Evolutionary conservation across 306 rosid genomes (phyloP), one percentile per base, ranked within the genome.

Genomic region (Glycyrrhiza uralensis): DNA sequence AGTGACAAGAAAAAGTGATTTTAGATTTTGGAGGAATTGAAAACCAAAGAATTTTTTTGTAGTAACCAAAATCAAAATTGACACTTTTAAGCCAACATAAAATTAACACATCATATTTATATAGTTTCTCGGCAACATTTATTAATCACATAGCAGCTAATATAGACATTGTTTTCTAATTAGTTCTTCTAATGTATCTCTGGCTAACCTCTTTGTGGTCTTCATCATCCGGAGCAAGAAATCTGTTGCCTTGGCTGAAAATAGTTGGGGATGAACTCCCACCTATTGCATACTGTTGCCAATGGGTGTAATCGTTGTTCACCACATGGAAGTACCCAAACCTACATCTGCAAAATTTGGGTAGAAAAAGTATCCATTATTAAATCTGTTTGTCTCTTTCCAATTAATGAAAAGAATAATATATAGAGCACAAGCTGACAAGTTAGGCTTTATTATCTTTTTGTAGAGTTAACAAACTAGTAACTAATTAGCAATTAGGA

Each of bases 241-340:
- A 93, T 79, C 96, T 81, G 35, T 93, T 90, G 42, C 98, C 97
- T 78, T 93, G 96, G 84, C 98, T 90, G 55, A 85, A 87, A 28
- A 93, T 90, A 0, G 98, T 92, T 1, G 97, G 98, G 35, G 82
- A 50, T 10, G 92, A 88, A 83, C 98, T 90, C 33, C 98, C 98
- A 26, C 98, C 98, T 74, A 90, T 85, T 9, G 98, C 98, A n/a
- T 93, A 92, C 69, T 87, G 84, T 49, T 82, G 56, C 98, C 98
- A 93, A 67, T 90, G 89, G 3, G 89, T 88, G 41, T 93, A 93
- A 76, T 88, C 93, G 9, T 90, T 92, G 77, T 92, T 92, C 79
- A 92, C 98, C 76, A 90, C 98, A 81, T 92, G 98, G 13, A 92
- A 90, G 59, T 86, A 89, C 51, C 98, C 98, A 15, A 67, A 88